Conservation (phyloP, 768 basidiomycete genomes). For the Tubosaeta sp. region DNA sequence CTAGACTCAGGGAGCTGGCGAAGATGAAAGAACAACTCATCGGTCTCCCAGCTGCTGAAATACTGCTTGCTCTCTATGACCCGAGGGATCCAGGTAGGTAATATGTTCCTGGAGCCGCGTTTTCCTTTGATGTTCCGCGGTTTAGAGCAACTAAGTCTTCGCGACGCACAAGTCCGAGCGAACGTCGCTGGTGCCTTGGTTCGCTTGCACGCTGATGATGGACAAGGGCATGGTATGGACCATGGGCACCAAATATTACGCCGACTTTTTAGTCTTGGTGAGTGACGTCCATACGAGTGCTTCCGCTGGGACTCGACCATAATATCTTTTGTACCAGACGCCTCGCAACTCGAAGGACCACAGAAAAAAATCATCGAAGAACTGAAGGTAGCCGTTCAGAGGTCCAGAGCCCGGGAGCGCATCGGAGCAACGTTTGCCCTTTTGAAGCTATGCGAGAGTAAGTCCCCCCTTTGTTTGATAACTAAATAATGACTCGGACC, state of each 20-base stretch:
- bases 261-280: conserved; percentile 17
- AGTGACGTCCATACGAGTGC: neutral
- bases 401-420: conserved; percentile 10
- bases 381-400: conserved; percentile 5
- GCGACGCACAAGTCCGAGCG: conserved; percentile 5
- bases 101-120: neutral
- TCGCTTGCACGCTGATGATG: neutral
- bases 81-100: neutral
- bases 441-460: conserved; percentile 20
- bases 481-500: neutral
- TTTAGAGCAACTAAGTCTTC: conserved; percentile 7
- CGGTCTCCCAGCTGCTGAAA: conserved; percentile 19
- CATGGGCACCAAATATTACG: conserved; percentile 4
- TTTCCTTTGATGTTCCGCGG: neutral
- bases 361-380: conserved; percentile 12
- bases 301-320: neutral
- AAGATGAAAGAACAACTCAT: conserved; percentile 1
- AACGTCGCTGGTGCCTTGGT: conserved; percentile 14
- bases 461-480: neutral
- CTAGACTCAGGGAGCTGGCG: conserved; percentile 13
- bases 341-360: neutral
- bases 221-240: neutral
- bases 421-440: conserved; percentile 20
- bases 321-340: conserved; percentile 2
- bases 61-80: conserved; percentile 9